phyloP scores from a whole-genome alignment of 441 rosid species.

The Erodium chrysanthum region DNA sequence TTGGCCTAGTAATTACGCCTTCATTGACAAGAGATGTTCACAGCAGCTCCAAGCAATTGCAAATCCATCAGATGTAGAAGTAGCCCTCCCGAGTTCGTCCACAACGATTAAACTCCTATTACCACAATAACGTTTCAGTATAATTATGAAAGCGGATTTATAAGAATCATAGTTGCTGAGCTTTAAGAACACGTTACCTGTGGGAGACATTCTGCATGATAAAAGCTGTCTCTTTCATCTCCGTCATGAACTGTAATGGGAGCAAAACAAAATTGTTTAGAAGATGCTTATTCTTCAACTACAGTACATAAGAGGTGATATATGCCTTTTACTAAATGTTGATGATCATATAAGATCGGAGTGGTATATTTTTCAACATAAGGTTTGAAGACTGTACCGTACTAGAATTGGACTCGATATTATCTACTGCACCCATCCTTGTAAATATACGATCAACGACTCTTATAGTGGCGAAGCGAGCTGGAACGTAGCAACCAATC shows the following conservation, averaged over 20 bases:
- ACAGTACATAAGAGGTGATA: too few species aligned
- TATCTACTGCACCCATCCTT: slow-evolving; percentile 88
- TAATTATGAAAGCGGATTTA: not conserved
- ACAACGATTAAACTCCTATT: slow-evolving; percentile 76
- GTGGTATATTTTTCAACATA: slow-evolving; percentile 3
- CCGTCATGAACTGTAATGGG: slow-evolving; percentile 81
- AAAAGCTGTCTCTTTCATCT: slow-evolving; percentile 98
- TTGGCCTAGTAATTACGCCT: slow-evolving; percentile 44
- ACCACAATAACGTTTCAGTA: slow-evolving; percentile 7
- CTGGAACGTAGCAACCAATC: slow-evolving; percentile 92
- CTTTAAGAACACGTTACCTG: slow-evolving; percentile 36
- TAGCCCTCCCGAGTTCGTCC: slow-evolving; percentile 99
- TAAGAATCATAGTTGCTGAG: slow-evolving; percentile 13
- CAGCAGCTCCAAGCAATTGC: slow-evolving; percentile 98
- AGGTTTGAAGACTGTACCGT: slow-evolving; percentile 45
- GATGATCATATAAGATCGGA: too few species aligned
- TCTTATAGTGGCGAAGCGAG: slow-evolving; percentile 76
- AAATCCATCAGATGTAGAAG: slow-evolving; percentile 89
- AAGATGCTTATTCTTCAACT: not conserved
- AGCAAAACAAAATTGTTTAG: not conserved
- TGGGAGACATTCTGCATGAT: slow-evolving; percentile 82
- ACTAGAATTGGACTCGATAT: slow-evolving; percentile 87
- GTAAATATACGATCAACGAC: slow-evolving; percentile 88
- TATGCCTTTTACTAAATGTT: too few species aligned
- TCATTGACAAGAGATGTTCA: slow-evolving; percentile 67